phyloP scores from a whole-genome alignment of 2,329 filamentous ascomycete species.

The Epichloe elymi region DNA sequence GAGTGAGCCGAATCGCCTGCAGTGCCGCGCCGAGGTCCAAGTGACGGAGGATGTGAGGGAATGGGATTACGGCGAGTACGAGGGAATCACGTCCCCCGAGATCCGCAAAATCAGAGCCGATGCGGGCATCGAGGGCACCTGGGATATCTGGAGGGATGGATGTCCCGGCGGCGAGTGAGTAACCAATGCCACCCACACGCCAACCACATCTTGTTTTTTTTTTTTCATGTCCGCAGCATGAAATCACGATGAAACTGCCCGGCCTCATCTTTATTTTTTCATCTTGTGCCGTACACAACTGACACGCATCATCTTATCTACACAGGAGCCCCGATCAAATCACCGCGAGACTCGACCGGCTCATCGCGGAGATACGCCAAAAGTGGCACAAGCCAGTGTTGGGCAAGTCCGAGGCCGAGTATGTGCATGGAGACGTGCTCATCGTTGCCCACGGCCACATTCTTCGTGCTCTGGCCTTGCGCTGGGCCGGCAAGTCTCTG shows the following conservation, averaged over 20 bases:
- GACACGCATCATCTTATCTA: no score
- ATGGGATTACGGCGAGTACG: conserved; percentile 83
- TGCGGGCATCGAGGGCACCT: conserved; percentile 44
- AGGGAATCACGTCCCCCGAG: conserved; percentile 61
- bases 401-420: conserved; percentile 31
- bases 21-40: conserved; percentile 48
- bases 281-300: no score
- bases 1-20: conserved; percentile 22
- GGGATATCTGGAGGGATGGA: conserved; percentile 87
- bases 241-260: not conserved
- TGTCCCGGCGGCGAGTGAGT: conserved; percentile 73
- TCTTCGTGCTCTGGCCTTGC: conserved; percentile 72
- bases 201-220: not conserved
- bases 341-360: conserved; percentile 54
- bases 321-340: conserved; percentile 57
- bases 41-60: conserved; percentile 63
- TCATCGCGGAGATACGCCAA: conserved; percentile 63
- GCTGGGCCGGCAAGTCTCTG: conserved; percentile 66
- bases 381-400: conserved; percentile 52
- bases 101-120: conserved; percentile 47
- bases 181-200: not conserved
- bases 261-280: not conserved
- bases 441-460: conserved; percentile 88
- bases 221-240: not conserved
- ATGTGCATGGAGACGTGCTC: conserved; percentile 26